Evolutionary conservation across 2,329 filamentous ascomycete genomes (phyloP), one percentile per base, ranked within the genome.

Genomic region (Hymenoscyphus infarciens): DNA sequence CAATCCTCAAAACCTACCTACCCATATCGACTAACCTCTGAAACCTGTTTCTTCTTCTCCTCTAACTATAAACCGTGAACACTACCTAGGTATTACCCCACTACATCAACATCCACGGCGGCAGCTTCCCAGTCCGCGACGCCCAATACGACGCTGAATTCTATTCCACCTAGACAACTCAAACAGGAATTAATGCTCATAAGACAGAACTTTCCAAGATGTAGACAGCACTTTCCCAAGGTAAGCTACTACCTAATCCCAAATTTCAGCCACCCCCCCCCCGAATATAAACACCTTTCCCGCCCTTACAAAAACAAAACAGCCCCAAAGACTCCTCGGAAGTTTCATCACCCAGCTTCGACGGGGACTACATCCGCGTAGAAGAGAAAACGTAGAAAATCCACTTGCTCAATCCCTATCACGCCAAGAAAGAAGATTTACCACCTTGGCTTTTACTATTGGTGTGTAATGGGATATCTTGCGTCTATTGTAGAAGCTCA

Each of bases 61-160:
- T 67, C 69, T 1, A 67, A 65, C 39, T 73, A 77, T 65, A 72
- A 77, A 54, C 67, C 71, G 2, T 71, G 71, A 0, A 68, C 70
- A 7, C 71, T 70, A n/a, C n/a, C n/a, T n/a, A n/a, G n/a, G n/a
- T n/a, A 6, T 73, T 72, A 8, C 80, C 81, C 1, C 73, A 79
- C 1, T 74, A 83, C 55, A 73, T 85, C 54, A 77, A 79, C 60
- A 76, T 83, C 67, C 82, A 85, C 66, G 82, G 82, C 60, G 81
- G 82, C 63, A 81, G 80, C 45, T 82, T 81, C 68, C 74, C 75
- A 31, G 31, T 83, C 53, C 77, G 78, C 70, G 68, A 75, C 22
- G 76, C 81, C 0, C 63, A 72, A 56, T 71, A 79, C 53, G 79
- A 82, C 67, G 80, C 83, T 70, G 67, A 68, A n/a, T 81, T 81